Evolutionary conservation across 768 basidiomycete genomes (phyloP), one percentile per base, ranked within the genome.

Genomic region (Amanita muscaria): DNA sequence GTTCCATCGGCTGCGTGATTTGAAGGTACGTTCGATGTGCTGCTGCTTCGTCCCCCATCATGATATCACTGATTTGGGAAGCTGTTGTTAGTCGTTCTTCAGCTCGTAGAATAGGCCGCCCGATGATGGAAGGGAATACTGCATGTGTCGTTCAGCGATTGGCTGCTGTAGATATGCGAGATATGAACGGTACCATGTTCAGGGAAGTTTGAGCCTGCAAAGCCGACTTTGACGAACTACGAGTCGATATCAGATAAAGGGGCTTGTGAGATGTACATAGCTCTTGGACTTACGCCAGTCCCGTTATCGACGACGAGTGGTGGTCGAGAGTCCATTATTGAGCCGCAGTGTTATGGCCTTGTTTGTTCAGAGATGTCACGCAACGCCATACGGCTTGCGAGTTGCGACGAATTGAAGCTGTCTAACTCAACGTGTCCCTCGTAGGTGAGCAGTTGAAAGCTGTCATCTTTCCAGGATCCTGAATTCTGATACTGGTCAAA

Each of bases 1-100:
- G 96, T 61, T 99, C 96, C 88, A 99, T 91, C 1, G 96, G 96
- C 57, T 98, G 96, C 0, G 92, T 89, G 27, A 99, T 76, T 66
- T 98, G 93, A 31, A 99, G 81, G 68, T 87, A 97, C 60, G 88
- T 93, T 38, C 96, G 84, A 64, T 90, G 84, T 64, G 83, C 77
- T 11, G 88, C 88, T 19, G 96, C 96, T 61, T 96, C 89, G 71
- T 98, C 94, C 50, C 96, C 96, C 62, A 97, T 70, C 91, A 98
- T 96, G 68, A 97, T 86, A 63, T 99, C 94, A 59, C 88, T 89
- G 74, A 98, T 97, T 53, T 82, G 65, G 8, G 44, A 45, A 9
- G 85, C 73, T 33, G 80, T 72, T 30, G 89, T 86, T 24, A 92
- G 80, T 46, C 94, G 87, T 66, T 98, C 94, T 65, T 98, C 94